A percentile compares a stretch with the other conserved stretches of the same genome.
These are phyloP conservation scores for Candida fluviatilis DNA, from an alignment of 805 yeast genomes.

Conservation along the genomic window DNA sequence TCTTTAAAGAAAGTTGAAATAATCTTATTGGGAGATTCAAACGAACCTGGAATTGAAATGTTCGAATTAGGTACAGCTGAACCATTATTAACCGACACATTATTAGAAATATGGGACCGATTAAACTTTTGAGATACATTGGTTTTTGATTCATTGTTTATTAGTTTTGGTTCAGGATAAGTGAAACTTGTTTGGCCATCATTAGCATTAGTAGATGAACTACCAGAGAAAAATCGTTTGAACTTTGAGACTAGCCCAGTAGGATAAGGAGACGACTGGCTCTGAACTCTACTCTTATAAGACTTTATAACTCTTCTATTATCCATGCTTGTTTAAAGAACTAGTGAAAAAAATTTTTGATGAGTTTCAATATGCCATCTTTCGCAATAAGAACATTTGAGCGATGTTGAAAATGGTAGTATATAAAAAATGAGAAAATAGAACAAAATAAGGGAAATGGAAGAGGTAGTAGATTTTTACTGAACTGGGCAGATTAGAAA, in stretches of 20 bases:
- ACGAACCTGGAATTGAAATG: constrained; percentile 2
- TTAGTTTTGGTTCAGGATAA: constrained; percentile 7
- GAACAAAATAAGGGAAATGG: too few relatives aligned
- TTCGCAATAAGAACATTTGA: constrained; percentile 3
- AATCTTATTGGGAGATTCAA: constrained; percentile 43
- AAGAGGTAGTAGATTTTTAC: too few relatives aligned
- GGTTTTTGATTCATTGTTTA: neutral
- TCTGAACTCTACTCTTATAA: constrained; percentile 21
- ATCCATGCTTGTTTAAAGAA: constrained; percentile 21
- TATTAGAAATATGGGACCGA: constrained; percentile 1
- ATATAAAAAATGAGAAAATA: too few relatives aligned
- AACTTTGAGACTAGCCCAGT: constrained; percentile 24
- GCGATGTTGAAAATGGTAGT: too few relatives aligned
- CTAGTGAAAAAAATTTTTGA: constrained; percentile 1
- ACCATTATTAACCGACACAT: neutral
- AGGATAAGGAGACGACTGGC: constrained; percentile 16
- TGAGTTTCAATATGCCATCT: neutral
- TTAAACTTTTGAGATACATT: neutral
- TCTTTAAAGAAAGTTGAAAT: constrained; percentile 65
- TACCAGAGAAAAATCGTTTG: constrained; percentile 19
- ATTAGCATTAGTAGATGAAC: constrained; percentile 2
- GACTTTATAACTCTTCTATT: constrained; percentile 30
- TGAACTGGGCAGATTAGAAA: too few relatives aligned
- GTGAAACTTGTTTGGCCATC: constrained; percentile 2
- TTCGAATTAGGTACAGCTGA: neutral